phyloP scores from a whole-genome alignment of 148 eudicot species.

The Limonium bicolor region DNA sequence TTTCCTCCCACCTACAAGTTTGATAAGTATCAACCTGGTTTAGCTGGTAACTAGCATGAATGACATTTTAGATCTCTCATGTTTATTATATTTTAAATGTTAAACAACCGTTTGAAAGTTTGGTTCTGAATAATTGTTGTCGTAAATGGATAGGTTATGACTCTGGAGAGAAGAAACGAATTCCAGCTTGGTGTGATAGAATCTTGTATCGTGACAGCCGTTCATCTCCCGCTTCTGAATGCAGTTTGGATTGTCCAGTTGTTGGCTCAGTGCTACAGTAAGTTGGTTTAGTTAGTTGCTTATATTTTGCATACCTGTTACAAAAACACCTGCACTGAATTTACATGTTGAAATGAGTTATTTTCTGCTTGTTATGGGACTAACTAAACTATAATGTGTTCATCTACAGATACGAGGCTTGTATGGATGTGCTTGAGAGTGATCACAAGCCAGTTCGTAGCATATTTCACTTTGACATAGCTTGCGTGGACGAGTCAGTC shows the following conservation, averaged over 20 bases:
- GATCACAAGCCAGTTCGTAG: slow-evolving; percentile 99
- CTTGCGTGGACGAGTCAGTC: slow-evolving; percentile 69
- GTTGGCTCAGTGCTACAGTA: slow-evolving; percentile 67
- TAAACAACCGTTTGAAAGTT: too few relatives aligned
- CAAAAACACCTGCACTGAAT: not conserved
- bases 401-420: slow-evolving; percentile 74
- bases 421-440: slow-evolving; percentile 98
- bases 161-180: slow-evolving; percentile 91
- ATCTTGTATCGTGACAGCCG: slow-evolving; percentile 86
- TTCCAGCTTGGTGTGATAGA: slow-evolving; percentile 99
- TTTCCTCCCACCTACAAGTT: slow-evolving; percentile 97
- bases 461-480: slow-evolving; percentile 64
- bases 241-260: slow-evolving; percentile 90
- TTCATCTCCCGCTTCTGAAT: slow-evolving; percentile 46
- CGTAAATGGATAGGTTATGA: slow-evolving; percentile 53
- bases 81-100: too few relatives aligned
- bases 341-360: not conserved
- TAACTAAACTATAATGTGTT: not conserved
- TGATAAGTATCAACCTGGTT: slow-evolving; percentile 75
- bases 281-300: slow-evolving; percentile 12
- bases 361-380: not conserved
- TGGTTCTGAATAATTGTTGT: too few relatives aligned
- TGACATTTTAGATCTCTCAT: not conserved
- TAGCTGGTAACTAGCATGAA: slow-evolving; percentile 44
- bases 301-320: not conserved